Evolutionary conservation across 352 stramenopile species (phyloP).

Genomic region (Saprolegnia parasitica): DNA sequence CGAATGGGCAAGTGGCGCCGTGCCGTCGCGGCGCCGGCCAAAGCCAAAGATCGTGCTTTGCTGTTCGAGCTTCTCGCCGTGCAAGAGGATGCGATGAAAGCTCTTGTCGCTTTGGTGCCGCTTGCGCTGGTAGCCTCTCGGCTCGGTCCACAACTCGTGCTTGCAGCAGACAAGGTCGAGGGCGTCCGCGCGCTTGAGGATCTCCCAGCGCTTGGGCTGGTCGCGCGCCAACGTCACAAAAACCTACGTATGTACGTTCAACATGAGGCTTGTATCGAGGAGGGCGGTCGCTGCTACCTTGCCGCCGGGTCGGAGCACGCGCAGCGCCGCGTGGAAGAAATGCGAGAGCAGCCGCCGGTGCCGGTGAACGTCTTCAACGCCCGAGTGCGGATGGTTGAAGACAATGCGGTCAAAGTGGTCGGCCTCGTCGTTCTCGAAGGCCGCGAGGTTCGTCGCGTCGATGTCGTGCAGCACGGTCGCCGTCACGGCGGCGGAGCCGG

Average conservation of each 20-base stretch:
- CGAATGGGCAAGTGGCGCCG: not conserved
- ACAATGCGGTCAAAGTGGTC: conserved; percentile 69
- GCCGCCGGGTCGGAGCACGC: conserved; percentile 31
- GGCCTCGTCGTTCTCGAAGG: conserved; percentile 32
- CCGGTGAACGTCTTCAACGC: conserved; percentile 81
- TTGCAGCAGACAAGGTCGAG: conserved; percentile 46
- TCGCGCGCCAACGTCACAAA: conserved; percentile 68
- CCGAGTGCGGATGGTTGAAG: conserved; percentile 94
- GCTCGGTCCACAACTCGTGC: conserved; percentile 18
- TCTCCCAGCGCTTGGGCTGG: conserved; percentile 74
- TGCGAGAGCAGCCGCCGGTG: conserved; percentile 89
- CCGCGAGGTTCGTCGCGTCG: conserved; percentile 59
- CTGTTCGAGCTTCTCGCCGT: conserved; percentile 63
- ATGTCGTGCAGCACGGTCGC: conserved; percentile 52
- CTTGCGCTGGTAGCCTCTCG: conserved; percentile 64
- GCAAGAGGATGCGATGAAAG: conserved; percentile 71
- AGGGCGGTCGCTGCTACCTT: not conserved
- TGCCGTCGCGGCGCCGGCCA: conserved; percentile 27
- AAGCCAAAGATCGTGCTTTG: conserved; percentile 67
- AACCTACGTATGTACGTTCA: conserved; percentile 30
- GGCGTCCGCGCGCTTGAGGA: conserved; percentile 41
- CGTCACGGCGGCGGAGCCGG: conserved; percentile 38
- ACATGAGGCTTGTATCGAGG: too few species aligned
- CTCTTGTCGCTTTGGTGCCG: conserved; percentile 84
- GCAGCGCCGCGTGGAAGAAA: conserved; percentile 75